phyloP scores from a whole-genome alignment of 208 protist genomes.

The Crithidia sp. region DNA sequence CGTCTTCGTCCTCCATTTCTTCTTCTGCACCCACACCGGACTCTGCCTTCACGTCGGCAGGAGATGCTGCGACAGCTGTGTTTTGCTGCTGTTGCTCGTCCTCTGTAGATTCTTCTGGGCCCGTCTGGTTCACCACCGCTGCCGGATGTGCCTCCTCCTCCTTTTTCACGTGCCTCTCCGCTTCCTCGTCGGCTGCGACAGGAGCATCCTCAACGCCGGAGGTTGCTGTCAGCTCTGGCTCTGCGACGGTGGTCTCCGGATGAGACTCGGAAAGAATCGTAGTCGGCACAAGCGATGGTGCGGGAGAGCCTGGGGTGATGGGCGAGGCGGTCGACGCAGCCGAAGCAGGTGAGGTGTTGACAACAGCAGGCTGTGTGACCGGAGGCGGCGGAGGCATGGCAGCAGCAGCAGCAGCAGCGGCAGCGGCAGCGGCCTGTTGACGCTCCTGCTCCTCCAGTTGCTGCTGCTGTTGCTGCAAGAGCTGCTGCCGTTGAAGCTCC shows the following conservation, averaged over 20 bases:
- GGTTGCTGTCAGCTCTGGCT: background rate
- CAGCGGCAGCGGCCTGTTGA: background rate
- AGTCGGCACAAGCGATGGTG: constrained; percentile 3
- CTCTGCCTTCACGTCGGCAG: background rate
- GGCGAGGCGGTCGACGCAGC: background rate
- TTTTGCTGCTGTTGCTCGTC: background rate
- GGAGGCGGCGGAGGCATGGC: background rate
- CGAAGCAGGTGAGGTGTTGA: background rate
- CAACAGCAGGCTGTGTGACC: background rate
- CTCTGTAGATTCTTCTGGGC: background rate
- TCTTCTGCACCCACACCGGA: background rate
- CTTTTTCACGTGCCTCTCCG: background rate
- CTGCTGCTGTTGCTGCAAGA: constrained; percentile 15
- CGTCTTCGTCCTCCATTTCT: background rate
- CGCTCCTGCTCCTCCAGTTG: constrained; percentile 21
- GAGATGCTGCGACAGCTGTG: background rate
- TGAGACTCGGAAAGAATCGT: too few species aligned
- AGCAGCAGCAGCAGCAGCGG: background rate
- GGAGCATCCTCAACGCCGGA: background rate
- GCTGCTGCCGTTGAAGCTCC: constrained; percentile 10
- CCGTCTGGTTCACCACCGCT: too few species aligned
- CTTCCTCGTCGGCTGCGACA: background rate
- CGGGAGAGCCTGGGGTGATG: constrained; percentile 10
- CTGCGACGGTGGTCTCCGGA: background rate
- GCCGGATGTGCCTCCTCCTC: too few species aligned